Conservation (phyloP, 2,329 filamentous ascomycete species). For the Pseudocercospora cruenta region DNA sequence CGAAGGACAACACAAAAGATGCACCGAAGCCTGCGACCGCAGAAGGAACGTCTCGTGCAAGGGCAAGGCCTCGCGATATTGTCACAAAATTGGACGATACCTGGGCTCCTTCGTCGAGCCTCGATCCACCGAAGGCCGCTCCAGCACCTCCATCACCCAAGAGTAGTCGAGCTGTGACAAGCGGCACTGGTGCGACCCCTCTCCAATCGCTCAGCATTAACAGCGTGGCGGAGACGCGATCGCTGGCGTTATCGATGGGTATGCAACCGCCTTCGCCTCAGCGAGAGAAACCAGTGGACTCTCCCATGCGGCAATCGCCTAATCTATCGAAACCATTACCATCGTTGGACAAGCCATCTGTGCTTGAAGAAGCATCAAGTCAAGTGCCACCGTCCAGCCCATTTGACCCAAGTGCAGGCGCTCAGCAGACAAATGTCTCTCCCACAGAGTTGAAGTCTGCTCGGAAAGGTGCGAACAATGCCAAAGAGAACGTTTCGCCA, state of each 20-base stretch:
- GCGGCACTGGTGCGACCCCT: conserved; percentile 32
- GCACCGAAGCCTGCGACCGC: background rate
- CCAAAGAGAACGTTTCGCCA: conserved; percentile 32
- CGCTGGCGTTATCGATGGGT: conserved; percentile 25
- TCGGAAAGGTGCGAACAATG: conserved; percentile 4
- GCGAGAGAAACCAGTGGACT: conserved; percentile 23
- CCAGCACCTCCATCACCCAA: conserved; percentile 19
- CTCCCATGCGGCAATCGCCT: conserved; percentile 23
- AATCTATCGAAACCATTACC: conserved; percentile 19
- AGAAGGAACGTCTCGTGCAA: background rate
- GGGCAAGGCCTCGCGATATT: conserved; percentile 14
- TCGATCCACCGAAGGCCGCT: conserved; percentile 13
- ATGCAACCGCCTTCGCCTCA: conserved; percentile 26
- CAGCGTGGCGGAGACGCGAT: conserved; percentile 24
- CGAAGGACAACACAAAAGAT: background rate
- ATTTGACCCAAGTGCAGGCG: conserved; percentile 11
- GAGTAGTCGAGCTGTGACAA: conserved; percentile 29
- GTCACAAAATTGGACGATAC: conserved; percentile 28
- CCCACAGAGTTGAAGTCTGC: conserved; percentile 15
- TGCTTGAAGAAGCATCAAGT: conserved; percentile 1
- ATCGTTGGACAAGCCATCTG: background rate
- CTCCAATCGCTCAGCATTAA: conserved; percentile 37
- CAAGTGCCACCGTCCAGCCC: conserved; percentile 12
- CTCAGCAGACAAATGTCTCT: conserved; percentile 8
- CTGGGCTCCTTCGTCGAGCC: conserved; percentile 33